These are phyloP conservation scores for Brassica juncea DNA, from an alignment of 345 rosid genomes.

Conservation along the genomic window DNA sequence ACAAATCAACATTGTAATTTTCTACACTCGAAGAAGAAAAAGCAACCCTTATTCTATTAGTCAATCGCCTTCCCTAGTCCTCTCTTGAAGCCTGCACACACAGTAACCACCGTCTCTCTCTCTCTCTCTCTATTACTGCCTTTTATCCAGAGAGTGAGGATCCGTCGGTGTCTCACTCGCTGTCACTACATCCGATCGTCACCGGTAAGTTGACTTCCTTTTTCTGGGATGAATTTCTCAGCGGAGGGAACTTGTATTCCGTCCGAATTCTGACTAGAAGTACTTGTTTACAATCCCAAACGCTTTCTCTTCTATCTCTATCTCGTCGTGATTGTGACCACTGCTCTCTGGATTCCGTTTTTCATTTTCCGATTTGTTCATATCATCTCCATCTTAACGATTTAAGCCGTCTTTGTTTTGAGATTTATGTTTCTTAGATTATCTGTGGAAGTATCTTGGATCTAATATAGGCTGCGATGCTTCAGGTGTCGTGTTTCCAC, in stretches of 20 bases:
- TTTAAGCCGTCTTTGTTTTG: neutral
- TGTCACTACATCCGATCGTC: slow-evolving; percentile 33
- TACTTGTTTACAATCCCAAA: neutral
- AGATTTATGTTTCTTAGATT: neutral
- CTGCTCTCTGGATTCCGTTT: neutral
- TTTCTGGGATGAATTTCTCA: slow-evolving; percentile 8
- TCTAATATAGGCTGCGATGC: neutral
- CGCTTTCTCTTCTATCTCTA: neutral
- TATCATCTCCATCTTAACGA: neutral
- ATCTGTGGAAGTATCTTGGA: neutral
- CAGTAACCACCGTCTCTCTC: slow-evolving; percentile 39
- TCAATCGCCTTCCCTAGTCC: slow-evolving; percentile 35
- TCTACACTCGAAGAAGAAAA: neutral
- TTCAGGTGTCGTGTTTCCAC: slow-evolving; percentile 9
- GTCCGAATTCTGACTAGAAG: slow-evolving; percentile 17
- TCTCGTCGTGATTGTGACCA: neutral
- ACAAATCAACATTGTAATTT: no score
- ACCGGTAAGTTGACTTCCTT: slow-evolving; percentile 19
- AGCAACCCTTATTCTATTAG: slow-evolving; percentile 24
- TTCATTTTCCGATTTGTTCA: neutral
- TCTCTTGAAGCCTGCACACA: slow-evolving; percentile 39
- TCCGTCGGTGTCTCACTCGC: slow-evolving; percentile 19
- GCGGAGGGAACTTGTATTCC: slow-evolving; percentile 6
- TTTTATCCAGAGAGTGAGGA: slow-evolving; percentile 25
- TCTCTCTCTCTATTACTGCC: neutral